A percentile compares a stretch with the other conserved stretches of the same genome.
Evolutionary conservation across 139 green algal genomes (phyloP).

Genomic region (Chlorella sp.): DNA sequence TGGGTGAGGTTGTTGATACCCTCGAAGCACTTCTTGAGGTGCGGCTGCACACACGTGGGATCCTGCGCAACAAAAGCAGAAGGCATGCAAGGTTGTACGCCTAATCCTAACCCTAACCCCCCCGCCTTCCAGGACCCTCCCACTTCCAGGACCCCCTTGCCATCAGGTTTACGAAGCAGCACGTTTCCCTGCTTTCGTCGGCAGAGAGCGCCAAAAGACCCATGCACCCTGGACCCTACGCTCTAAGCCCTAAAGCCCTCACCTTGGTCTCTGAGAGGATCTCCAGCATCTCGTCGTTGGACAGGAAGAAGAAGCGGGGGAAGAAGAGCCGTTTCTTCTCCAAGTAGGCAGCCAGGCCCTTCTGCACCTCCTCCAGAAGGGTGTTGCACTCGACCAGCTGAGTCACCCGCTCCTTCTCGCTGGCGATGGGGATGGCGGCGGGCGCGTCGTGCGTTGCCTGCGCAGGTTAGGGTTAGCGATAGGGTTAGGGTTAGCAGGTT

Average conservation of each 20-base stretch:
- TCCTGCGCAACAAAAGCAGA: constrained; percentile 44
- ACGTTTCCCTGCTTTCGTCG: too few species aligned
- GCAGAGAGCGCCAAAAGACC: too few species aligned
- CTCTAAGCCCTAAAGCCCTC: background rate
- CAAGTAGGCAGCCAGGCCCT: constrained; percentile 77
- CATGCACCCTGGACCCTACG: too few species aligned
- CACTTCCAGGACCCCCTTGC: too few species aligned
- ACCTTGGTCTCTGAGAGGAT: constrained; percentile 63
- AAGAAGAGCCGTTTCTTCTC: constrained; percentile 79
- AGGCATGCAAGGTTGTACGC: too few species aligned
- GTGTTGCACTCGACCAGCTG: constrained; percentile 55
- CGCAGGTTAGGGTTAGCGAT: too few species aligned
- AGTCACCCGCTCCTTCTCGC: constrained; percentile 27
- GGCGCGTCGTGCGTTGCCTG: constrained; percentile 38
- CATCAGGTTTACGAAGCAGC: too few species aligned
- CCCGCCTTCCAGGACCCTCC: too few species aligned
- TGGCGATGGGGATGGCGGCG: constrained; percentile 40
- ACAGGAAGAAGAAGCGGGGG: constrained; percentile 82
- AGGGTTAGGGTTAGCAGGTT: too few species aligned
- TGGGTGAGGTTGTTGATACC: constrained; percentile 54
- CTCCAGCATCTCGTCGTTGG: constrained; percentile 83
- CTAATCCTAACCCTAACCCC: too few species aligned
- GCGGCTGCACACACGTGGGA: constrained; percentile 52
- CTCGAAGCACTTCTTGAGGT: constrained; percentile 65
- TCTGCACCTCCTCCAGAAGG: constrained; percentile 59